Evolutionary conservation across 768 basidiomycete genomes (phyloP).

Genomic region (Sporobolomyces pararoseus): DNA sequence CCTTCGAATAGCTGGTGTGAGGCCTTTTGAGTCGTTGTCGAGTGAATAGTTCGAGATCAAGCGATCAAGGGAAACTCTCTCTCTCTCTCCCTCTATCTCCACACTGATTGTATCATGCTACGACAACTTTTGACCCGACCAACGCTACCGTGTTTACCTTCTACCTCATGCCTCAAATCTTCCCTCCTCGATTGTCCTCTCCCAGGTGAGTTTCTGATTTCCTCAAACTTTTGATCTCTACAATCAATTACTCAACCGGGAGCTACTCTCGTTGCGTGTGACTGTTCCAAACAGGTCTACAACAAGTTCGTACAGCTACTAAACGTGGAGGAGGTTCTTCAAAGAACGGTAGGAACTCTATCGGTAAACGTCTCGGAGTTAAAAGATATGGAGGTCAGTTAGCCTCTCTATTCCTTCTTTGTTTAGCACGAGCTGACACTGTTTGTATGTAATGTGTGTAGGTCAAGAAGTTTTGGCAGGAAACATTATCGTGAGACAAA

Average conservation of each 20-base stretch:
- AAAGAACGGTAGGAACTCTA: conserved; percentile 85
- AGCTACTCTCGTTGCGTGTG: neutral
- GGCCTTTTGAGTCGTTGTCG: neutral
- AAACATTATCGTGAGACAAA: conserved; percentile 91
- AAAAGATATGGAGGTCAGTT: conserved; percentile 89
- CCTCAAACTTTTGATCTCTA: neutral
- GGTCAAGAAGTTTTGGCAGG: conserved; percentile 90
- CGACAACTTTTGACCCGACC: conserved; percentile 19
- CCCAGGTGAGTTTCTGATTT: conserved; percentile 10
- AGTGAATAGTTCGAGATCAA: neutral
- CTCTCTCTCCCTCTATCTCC: neutral
- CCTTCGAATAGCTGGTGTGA: neutral
- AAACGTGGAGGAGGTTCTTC: conserved; percentile 94
- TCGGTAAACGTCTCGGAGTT: conserved; percentile 86
- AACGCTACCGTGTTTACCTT: conserved; percentile 16
- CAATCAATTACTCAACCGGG: neutral
- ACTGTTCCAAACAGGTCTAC: neutral
- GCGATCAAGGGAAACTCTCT: neutral
- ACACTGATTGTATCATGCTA: conserved; percentile 10
- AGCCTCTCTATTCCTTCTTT: neutral
- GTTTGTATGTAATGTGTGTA: conserved; percentile 47
- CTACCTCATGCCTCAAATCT: conserved; percentile 29
- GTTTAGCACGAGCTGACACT: neutral
- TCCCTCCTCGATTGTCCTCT: conserved; percentile 21
- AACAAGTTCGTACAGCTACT: conserved; percentile 81